Percentiles rank a stretch among this genome's conserved stretches.
Conservation (phyloP, 2,329 filamentous ascomycete genomes). For the Domatiomyces globalis region DNA sequence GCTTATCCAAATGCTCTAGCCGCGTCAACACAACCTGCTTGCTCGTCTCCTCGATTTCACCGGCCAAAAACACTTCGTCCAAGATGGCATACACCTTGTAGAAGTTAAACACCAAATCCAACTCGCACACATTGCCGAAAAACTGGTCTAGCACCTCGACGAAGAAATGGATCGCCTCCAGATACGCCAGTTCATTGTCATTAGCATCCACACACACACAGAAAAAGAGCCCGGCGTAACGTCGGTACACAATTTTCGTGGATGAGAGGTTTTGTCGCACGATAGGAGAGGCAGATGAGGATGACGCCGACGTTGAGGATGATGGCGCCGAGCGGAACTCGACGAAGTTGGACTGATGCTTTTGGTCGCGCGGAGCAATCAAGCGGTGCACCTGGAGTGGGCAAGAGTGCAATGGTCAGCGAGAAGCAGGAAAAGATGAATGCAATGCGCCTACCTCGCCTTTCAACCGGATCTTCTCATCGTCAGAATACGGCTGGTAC, state of each 20-base stretch:
- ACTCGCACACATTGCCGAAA: slow-evolving; percentile 96
- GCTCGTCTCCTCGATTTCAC: slow-evolving; percentile 96
- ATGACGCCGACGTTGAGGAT: slow-evolving; percentile 34
- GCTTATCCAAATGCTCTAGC: slow-evolving; percentile 87
- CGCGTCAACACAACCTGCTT: slow-evolving; percentile 94
- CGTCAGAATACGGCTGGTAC: slow-evolving; percentile 97
- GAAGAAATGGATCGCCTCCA: slow-evolving; percentile 98
- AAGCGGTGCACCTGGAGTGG: slow-evolving; percentile 72
- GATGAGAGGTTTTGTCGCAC: slow-evolving; percentile 18
- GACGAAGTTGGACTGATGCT: slow-evolving; percentile 99
- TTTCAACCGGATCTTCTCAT: slow-evolving; percentile 97
- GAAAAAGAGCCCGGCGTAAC: slow-evolving; percentile 97
- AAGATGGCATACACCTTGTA: slow-evolving; percentile 92
- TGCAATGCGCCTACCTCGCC: slow-evolving; percentile 58
- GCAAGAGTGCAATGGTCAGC: background rate
- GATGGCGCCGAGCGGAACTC: slow-evolving; percentile 44
- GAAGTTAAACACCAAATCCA: slow-evolving; percentile 70
- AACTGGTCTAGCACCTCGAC: slow-evolving; percentile 97
- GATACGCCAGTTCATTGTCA: slow-evolving; percentile 91
- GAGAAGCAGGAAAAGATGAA: background rate
- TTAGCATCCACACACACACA: slow-evolving; percentile 98
- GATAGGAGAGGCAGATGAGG: slow-evolving; percentile 11
- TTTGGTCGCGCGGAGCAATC: slow-evolving; percentile 92
- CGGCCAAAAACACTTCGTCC: slow-evolving; percentile 93
- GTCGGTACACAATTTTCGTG: slow-evolving; percentile 95